A percentile compares a stretch with the other conserved stretches of the same genome.
phyloP scores from a whole-genome alignment of 139 green algal genomes.

The Micractinium sp. region DNA sequence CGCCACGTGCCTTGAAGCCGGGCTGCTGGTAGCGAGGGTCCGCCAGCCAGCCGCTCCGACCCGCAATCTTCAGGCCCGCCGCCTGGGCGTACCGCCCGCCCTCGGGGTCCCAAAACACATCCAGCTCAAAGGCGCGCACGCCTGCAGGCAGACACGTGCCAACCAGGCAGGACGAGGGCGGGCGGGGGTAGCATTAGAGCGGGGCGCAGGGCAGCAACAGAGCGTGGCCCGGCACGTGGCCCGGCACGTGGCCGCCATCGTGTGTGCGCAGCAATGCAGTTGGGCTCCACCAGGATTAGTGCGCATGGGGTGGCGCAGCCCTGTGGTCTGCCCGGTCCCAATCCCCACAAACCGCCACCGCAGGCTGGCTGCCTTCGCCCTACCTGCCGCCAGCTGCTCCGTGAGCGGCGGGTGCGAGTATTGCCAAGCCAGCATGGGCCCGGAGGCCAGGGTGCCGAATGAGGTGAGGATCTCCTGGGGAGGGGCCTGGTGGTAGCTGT shows the following conservation, averaged over 20 bases:
- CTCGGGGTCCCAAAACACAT: conserved; percentile 42
- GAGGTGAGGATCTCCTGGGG: conserved; percentile 8
- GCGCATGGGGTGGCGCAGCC: too few relatives aligned
- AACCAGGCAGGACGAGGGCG: too few relatives aligned
- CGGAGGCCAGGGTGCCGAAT: not conserved
- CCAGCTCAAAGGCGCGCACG: conserved; percentile 46
- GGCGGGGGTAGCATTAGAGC: too few relatives aligned
- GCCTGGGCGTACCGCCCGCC: conserved; percentile 40
- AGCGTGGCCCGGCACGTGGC: too few relatives aligned
- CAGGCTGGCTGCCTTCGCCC: not conserved
- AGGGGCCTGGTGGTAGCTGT: conserved; percentile 49
- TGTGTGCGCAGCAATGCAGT: too few relatives aligned
- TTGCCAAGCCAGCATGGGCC: conserved; percentile 33
- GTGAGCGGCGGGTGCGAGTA: conserved; percentile 36
- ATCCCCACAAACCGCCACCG: too few relatives aligned
- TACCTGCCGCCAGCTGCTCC: conserved; percentile 18
- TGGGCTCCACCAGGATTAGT: too few relatives aligned
- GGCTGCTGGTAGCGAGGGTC: conserved; percentile 29
- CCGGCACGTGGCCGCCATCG: too few relatives aligned
- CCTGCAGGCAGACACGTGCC: not conserved
- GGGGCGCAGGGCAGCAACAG: too few relatives aligned
- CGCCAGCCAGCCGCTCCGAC: conserved; percentile 10
- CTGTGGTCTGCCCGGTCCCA: too few relatives aligned
- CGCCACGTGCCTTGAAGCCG: conserved; percentile 34
- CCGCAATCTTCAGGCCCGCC: conserved; percentile 35